Conservation (phyloP, 2,329 filamentous ascomycete genomes). For the Hymenoscyphus fructigenus region DNA sequence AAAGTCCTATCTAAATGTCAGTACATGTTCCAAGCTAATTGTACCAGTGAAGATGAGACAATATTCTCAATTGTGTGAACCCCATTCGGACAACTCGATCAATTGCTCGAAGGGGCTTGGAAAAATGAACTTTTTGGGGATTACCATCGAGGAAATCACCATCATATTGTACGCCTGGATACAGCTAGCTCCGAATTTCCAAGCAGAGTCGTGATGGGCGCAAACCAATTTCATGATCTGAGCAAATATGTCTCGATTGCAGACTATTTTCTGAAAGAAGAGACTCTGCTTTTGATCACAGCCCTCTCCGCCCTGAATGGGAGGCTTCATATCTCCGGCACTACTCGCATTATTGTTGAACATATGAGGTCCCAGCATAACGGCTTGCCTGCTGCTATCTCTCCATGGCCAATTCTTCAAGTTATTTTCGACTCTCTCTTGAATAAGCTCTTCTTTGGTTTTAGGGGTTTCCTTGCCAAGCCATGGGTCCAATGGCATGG, state of each 20-base stretch:
- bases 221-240: constrained; percentile 17
- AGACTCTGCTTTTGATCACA: neutral
- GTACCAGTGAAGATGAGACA: neutral
- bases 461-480: constrained; percentile 8
- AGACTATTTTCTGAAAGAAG: constrained; percentile 18
- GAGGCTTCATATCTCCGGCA: neutral
- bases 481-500: constrained; percentile 7
- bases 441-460: constrained; percentile 13
- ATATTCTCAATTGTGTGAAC: neutral
- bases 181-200: constrained; percentile 23
- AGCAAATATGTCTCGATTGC: constrained; percentile 9
- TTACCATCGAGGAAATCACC: neutral
- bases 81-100: too few species aligned
- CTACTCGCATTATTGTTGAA: neutral
- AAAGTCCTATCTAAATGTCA: neutral
- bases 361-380: neutral
- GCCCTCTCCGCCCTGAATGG: neutral
- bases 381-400: neutral
- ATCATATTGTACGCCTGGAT: neutral
- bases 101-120: neutral
- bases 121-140: neutral
- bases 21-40: neutral
- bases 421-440: constrained; percentile 16
- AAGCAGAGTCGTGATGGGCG: constrained; percentile 15
- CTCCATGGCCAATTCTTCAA: constrained; percentile 24